phyloP scores from a whole-genome alignment of 441 rosid species.

The Monsonia emarginata region DNA sequence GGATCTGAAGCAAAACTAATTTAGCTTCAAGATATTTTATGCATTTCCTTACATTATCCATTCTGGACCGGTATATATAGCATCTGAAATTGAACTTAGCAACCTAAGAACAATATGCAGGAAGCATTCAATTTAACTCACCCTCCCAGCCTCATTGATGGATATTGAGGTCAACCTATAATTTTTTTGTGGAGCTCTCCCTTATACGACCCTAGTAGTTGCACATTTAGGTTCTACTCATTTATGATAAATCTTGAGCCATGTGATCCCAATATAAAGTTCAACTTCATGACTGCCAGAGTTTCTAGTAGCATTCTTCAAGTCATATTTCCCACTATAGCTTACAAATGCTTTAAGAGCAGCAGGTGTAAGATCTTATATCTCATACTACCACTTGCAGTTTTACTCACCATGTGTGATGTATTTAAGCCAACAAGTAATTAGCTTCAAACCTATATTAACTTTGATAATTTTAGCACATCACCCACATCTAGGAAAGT shows the following conservation, averaged over 20 bases:
- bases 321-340: not conserved
- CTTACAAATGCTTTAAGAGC: not conserved
- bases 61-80: not conserved
- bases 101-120: not conserved
- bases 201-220: not conserved
- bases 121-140: not conserved
- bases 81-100: not conserved
- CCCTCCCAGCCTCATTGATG: not conserved
- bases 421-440: not conserved
- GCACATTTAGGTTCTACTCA: not conserved
- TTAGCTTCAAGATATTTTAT: not conserved
- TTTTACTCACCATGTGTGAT: not conserved
- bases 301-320: not conserved
- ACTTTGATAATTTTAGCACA: not conserved
- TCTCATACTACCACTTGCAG: not conserved
- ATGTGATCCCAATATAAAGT: not conserved
- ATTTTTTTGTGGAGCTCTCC: not conserved
- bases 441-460: not conserved
- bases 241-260: not conserved
- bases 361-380: not conserved
- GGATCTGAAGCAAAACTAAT: not conserved
- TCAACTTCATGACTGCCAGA: not conserved
- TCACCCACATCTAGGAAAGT: conserved; percentile 1
- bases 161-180: not conserved
- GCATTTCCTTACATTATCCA: not conserved